Conservation (phyloP, 805 yeast species). For the Peterozyma toletana region DNA sequence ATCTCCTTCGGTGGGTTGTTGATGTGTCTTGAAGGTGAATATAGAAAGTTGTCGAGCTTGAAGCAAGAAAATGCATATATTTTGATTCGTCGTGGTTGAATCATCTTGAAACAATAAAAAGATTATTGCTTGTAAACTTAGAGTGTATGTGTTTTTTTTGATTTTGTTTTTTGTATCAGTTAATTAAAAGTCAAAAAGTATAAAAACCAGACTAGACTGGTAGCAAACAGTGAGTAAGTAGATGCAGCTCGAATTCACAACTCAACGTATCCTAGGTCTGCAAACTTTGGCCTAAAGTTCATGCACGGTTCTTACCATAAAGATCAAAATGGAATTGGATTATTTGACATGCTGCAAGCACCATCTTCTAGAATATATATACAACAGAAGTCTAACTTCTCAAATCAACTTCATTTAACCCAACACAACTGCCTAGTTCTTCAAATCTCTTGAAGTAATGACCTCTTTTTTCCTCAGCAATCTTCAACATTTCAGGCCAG, state of each 20-base stretch:
- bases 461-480: conserved; percentile 52
- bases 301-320: no score
- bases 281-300: no score
- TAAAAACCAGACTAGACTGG: no score
- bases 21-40: conserved; percentile 91
- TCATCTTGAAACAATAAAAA: conserved; percentile 15
- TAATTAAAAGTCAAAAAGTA: background rate
- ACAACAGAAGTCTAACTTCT: conserved; percentile 28
- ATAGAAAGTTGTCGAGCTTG: conserved; percentile 77
- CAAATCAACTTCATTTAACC: conserved; percentile 77
- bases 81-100: conserved; percentile 56
- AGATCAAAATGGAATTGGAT: no score
- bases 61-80: conserved; percentile 93
- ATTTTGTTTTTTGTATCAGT: background rate
- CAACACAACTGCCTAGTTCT: conserved; percentile 65
- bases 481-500: conserved; percentile 64
- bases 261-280: no score
- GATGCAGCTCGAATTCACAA: no score
- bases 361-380: background rate
- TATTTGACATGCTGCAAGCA: no score
- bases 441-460: conserved; percentile 64
- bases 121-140: conserved; percentile 20
- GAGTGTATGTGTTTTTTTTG: conserved; percentile 8
- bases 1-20: conserved; percentile 94
- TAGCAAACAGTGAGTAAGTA: no score